Percentiles rank a stretch among this genome's conserved stretches.
Evolutionary conservation across 208 protist genomes (phyloP).

Genomic region (Trypanosomatidae sp.): DNA sequence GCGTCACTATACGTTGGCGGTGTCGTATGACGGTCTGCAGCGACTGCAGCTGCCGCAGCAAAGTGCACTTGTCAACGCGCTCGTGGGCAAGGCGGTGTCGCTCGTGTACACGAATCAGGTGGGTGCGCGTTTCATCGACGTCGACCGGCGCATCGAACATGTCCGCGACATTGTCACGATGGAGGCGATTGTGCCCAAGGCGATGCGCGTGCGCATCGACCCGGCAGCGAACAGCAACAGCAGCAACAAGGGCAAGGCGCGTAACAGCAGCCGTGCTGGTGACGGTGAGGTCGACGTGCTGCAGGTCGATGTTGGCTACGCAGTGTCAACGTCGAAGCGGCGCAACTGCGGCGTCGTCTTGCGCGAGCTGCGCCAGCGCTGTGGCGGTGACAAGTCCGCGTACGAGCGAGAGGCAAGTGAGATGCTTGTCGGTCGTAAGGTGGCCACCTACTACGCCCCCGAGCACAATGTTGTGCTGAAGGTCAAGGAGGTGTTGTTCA

Average conservation of each 20-base stretch:
- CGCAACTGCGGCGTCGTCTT: conserved; percentile 5
- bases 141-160: conserved; percentile 3
- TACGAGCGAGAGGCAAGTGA: conserved; percentile 2
- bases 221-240: not conserved
- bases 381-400: not conserved
- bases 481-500: conserved; percentile 10
- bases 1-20: conserved; percentile 9
- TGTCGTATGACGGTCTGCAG: conserved; percentile 8
- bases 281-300: conserved; percentile 10
- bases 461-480: conserved; percentile 9
- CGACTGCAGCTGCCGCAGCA: conserved; percentile 8
- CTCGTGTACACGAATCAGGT: conserved; percentile 9
- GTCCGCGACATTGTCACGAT: conserved; percentile 10
- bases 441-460: conserved; percentile 9
- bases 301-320: conserved; percentile 15
- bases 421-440: conserved; percentile 4
- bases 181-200: conserved; percentile 14
- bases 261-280: no score
- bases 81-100: conserved; percentile 7
- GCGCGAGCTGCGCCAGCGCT: not conserved
- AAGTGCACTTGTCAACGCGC: conserved; percentile 8
- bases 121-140: conserved; percentile 9
- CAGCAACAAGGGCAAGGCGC: not conserved
- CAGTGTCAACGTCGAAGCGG: conserved; percentile 5
- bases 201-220: conserved; percentile 3